Conservation (phyloP, 139 green algal genomes). For the Coelastrella sp. region DNA sequence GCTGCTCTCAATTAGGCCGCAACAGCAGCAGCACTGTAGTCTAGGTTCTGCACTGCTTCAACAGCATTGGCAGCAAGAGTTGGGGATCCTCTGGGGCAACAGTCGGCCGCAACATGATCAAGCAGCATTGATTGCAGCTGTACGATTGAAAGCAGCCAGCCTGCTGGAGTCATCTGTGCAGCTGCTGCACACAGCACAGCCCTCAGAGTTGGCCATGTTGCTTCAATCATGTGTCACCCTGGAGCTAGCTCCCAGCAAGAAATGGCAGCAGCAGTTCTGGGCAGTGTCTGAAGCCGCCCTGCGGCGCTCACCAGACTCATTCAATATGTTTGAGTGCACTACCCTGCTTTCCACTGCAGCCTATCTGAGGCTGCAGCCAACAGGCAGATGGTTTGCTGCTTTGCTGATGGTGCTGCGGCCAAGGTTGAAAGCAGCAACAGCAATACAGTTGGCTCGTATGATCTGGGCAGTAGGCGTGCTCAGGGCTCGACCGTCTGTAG, state of each 20-base stretch:
- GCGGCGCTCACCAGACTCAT: neutral
- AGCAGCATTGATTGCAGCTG: neutral
- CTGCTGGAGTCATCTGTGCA: neutral
- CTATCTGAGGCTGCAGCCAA: neutral
- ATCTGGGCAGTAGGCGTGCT: neutral
- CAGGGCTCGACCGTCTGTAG: neutral
- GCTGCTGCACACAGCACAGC: neutral
- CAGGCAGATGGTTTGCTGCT: neutral
- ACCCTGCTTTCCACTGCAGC: neutral
- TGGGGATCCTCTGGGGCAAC: neutral
- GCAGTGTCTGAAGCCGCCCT: neutral
- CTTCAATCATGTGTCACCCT: neutral
- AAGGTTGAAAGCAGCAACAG: neutral
- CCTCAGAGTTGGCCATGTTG: neutral
- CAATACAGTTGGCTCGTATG: neutral
- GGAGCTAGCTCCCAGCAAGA: neutral
- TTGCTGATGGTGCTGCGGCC: neutral
- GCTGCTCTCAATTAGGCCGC: neutral
- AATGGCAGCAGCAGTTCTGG: slow-evolving; percentile 7
- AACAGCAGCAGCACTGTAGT: neutral
- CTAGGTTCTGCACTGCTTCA: neutral
- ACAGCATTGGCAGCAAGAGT: neutral
- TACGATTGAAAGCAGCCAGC: neutral
- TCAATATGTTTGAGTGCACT: neutral
- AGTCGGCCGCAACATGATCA: neutral